Evolutionary conservation across 345 rosid species (phyloP), one percentile per base, ranked within the genome.

Genomic region (Euphorbia peplus): DNA sequence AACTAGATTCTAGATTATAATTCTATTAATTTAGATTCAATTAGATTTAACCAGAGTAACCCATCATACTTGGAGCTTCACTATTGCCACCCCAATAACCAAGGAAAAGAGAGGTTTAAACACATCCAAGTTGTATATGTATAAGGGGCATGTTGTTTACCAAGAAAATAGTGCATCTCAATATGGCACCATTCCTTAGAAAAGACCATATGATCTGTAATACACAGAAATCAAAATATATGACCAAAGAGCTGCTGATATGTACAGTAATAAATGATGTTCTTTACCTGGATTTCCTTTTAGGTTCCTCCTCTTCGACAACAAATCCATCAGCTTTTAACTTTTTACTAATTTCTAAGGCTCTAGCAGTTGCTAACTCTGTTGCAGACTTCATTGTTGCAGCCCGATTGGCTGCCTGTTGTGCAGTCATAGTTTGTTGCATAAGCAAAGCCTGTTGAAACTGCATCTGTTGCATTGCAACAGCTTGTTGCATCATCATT

Each of bases 401-500:
- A 60, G 97, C 97, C 72, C 84, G 83, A 70, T 88, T 91, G 66
- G 98, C 98, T 70, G 96, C 98, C 85, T 93, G 98, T 77, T 93
- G 98, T 41, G 97, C 91, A 78, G 88, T 88, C 91, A 91, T 66
- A 28, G 89, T 88, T 79, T 93, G 98, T 50, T 93, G 98, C 98
- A 93, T 93, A 64, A 91, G 80, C 84, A 93, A 85, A 67, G 97
- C 93, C 82, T 93, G 97, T 62, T 93, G 98, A 78, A 91, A 93
- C 65, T 93, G 97, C 96, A 93, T 89, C 75, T 93, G 98, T 76
- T 93, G 98, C 93, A 91, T 89, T 24, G 92, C 95, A 72, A 93
- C 98, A 67, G 98, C 98, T 81, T 93, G 98, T 84, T 93, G 98
- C 97, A 93, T 91, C 90, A 93, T 88, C 87, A 93, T 80, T 68